Base-by-base conservation (phyloP, 2,329 filamentous ascomycete species). In the Xylaria sp. region DNA sequence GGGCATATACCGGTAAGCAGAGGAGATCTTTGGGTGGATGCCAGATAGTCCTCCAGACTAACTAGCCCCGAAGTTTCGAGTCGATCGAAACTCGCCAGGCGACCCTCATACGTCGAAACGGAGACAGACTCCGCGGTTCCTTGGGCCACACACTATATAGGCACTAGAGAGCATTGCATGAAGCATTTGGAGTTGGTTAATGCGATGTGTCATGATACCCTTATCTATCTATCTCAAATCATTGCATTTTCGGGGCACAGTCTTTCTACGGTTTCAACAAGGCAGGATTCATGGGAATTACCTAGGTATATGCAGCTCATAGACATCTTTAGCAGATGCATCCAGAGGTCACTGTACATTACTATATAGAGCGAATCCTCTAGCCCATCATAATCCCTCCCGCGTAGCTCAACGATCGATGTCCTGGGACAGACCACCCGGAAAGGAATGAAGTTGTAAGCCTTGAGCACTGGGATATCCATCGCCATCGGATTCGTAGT, bases 121-220 rank as follows among this genome's bases (percentile, higher is more conserved):
- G 13, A 25, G 21, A 44, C 53, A n/a, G n/a, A 38, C 35, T 23
- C 37, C 17, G 13, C 54, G 37, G 31, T 37, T 46, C 27, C 11
- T 29, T 44, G 35, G 35, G 21, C 25, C 19, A 21, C 44, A 52
- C 43, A 35, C 25, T 33, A 54, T 46, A 51, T 44, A 62, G 49
- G 48, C 11, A 21, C 27, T 44, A 53, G 54, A 58, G 8, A 29
- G 44, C 41, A 38, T 55, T 47, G 38, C 54, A 64, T 49, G 40
- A 52, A 51, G 49, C 49, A 58, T 55, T 57, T 4, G 47, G 52
- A 53, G 47, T 62, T 55, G 46, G 40, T 54, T 44, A 54, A 46
- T 54, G 54, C 48, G 35, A 53, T 55, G 49, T 35, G 25, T 58
- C 49, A 58, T 57, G 62, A 61, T 64, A 58, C 52, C 58, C 53